These are phyloP conservation scores for Picochlorum costavermella DNA, from an alignment of 139 green algal genomes.

Conservation along the genomic window DNA sequence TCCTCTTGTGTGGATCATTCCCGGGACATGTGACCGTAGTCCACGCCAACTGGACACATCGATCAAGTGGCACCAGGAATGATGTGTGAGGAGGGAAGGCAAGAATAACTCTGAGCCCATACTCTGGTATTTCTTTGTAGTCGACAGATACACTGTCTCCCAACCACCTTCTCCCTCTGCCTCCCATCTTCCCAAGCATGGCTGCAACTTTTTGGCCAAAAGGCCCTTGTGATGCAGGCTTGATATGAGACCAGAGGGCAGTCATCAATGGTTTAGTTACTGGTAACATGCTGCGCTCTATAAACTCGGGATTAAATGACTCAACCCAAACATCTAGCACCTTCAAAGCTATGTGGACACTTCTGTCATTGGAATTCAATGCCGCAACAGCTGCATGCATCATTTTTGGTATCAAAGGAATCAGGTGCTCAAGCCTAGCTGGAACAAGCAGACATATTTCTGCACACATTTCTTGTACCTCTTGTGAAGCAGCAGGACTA, in stretches of 20 bases:
- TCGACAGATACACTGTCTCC: slow-evolving; percentile 61
- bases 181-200: slow-evolving; percentile 94
- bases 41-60: slow-evolving; percentile 47
- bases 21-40: neutral
- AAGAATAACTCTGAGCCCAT: slow-evolving; percentile 90
- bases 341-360: slow-evolving; percentile 45
- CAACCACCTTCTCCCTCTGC: slow-evolving; percentile 78
- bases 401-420: slow-evolving; percentile 71
- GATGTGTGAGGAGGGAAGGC: slow-evolving; percentile 80
- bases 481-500: slow-evolving; percentile 7
- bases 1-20: neutral
- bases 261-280: slow-evolving; percentile 70
- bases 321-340: slow-evolving; percentile 92
- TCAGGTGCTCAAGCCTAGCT: slow-evolving; percentile 58
- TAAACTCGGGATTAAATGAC: slow-evolving; percentile 87
- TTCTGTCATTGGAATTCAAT: slow-evolving; percentile 46
- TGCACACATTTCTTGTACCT: slow-evolving; percentile 47
- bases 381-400: slow-evolving; percentile 75
- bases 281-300: slow-evolving; percentile 78
- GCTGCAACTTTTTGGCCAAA: slow-evolving; percentile 69
- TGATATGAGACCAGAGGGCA: slow-evolving; percentile 78
- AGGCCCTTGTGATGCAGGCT: slow-evolving; percentile 46
- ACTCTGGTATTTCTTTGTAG: slow-evolving; percentile 84
- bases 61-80: slow-evolving; percentile 92
- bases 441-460: slow-evolving; percentile 85